phyloP scores from a whole-genome alignment of 768 basidiomycete genomes.

The Lentinula lateritia region DNA sequence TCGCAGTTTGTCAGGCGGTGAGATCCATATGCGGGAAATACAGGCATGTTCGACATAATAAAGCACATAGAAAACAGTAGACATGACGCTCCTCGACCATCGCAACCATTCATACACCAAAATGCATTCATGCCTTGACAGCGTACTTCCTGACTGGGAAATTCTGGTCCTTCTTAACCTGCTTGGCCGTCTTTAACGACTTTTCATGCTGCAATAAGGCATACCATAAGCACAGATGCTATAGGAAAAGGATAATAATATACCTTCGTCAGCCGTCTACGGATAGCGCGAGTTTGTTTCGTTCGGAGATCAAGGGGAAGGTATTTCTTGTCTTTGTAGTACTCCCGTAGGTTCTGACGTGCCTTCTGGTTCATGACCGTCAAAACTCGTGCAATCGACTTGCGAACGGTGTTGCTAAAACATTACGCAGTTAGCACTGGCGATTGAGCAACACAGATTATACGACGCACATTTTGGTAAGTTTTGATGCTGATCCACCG shows the following conservation, averaged over 20 bases:
- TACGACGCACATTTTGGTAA: slow-evolving; percentile 88
- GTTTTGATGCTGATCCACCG: slow-evolving; percentile 90
- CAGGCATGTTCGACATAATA: background rate
- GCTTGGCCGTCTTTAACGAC: slow-evolving; percentile 85
- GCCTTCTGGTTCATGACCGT: slow-evolving; percentile 99
- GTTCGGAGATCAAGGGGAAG: slow-evolving; percentile 94
- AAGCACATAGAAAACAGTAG: slow-evolving; percentile 3
- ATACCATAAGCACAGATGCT: background rate
- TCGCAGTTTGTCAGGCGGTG: no score
- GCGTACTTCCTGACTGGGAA: slow-evolving; percentile 94
- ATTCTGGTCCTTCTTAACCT: slow-evolving; percentile 91
- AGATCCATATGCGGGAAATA: background rate
- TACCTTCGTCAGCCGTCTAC: slow-evolving; percentile 89
- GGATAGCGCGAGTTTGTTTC: slow-evolving; percentile 98
- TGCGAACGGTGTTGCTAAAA: slow-evolving; percentile 86
- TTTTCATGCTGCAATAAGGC: slow-evolving; percentile 59
- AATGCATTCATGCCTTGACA: slow-evolving; percentile 76
- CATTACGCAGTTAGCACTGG: background rate
- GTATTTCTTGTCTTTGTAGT: slow-evolving; percentile 97
- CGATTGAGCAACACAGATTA: background rate
- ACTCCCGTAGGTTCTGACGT: slow-evolving; percentile 93
- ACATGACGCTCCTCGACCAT: background rate
- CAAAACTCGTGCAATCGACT: slow-evolving; percentile 96
- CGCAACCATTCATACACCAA: slow-evolving; percentile 4
- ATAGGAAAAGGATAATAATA: slow-evolving; percentile 15